Percentiles rank a stretch among this genome's conserved stretches.
Evolutionary conservation across 768 basidiomycete species (phyloP).

Genomic region (Rhizopogon vinicolor): DNA sequence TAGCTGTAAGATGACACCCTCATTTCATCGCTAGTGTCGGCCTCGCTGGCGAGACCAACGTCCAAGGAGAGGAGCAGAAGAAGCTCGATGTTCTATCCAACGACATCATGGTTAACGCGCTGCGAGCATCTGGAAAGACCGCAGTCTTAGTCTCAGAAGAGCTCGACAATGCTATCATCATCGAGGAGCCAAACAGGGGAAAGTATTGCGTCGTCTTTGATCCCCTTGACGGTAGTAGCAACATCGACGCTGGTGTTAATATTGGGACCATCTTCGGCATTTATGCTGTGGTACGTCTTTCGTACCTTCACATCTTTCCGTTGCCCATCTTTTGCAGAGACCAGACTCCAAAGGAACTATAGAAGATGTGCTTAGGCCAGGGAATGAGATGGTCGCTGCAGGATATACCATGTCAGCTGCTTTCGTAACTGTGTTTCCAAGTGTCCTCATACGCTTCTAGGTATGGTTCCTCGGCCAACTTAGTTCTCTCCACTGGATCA

Average conservation of each 20-base stretch:
- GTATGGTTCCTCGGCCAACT: constrained; percentile 95
- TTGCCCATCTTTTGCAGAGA: constrained; percentile 38
- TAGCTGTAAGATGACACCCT: constrained; percentile 1
- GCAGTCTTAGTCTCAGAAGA: constrained; percentile 98
- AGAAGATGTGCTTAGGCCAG: constrained; percentile 88
- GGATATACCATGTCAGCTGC: constrained; percentile 90
- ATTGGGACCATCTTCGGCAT: constrained; percentile 98
- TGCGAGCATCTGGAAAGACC: constrained; percentile 94
- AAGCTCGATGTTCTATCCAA: constrained; percentile 97
- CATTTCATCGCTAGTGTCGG: constrained; percentile 64
- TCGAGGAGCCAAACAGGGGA: constrained; percentile 75
- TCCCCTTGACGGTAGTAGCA: constrained; percentile 92
- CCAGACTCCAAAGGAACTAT: constrained; percentile 77
- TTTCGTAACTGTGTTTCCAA: background rate
- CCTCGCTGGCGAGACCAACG: constrained; percentile 92
- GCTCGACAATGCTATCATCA: constrained; percentile 87
- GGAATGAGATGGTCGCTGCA: constrained; percentile 95
- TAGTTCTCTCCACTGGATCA: constrained; percentile 90
- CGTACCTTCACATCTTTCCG: background rate
- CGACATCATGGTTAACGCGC: constrained; percentile 98
- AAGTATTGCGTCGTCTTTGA: constrained; percentile 98
- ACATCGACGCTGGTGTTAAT: constrained; percentile 98
- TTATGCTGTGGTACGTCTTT: constrained; percentile 76
- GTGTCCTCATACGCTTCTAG: constrained; percentile 23
- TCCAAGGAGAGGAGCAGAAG: constrained; percentile 99